Evolutionary conservation across 2,329 filamentous ascomycete species (phyloP), one percentile per base, ranked within the genome.

Genomic region (Orbilia javanica): DNA sequence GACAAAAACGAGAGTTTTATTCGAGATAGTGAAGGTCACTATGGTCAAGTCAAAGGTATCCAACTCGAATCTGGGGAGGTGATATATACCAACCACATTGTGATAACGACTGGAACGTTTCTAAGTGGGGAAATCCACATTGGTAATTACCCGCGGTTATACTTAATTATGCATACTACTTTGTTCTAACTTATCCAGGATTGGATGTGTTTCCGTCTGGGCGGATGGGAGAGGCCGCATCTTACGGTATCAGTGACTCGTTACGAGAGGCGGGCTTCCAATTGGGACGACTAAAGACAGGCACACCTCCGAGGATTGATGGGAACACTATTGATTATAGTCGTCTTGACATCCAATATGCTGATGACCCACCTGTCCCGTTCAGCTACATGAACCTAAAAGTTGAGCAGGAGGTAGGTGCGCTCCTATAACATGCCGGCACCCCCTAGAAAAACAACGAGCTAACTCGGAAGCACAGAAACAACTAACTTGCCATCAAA

Each of bases 51-150:
- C 76, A 91, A 90, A 0, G 96, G 96, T 0, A 91, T 99, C 11
- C 88, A 92, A 75, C 86, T 99, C 36, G 95, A 97, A 83, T 93
- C 92, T 55, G 96, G 96, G 31, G 91, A 96, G 83, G 86, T 97
- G 15, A 88, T 99, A 80, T 88, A 90, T 0, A 93, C 95, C 0
- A 89, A 88, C 55, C 90, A 91, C 79, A 94, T 98, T 39, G 89
- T 99, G 25, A 97, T 99, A 81, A 98, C 96, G 0, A 99, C 96
- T 0, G 96, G 96, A 0, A 99, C 96, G 0, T 99, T 99, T 82
- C 85, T 99, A 4, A 92, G 95, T 10, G 96, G 94, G 18, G 96
- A 99, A 84, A 99, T 99, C 79, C 96, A 99, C 82, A 96, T 99
- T 79, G 75, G 75, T 74, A 79, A 36, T 48, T 36, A 22, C 15